A percentile compares a stretch with the other conserved stretches of the same genome.
These are phyloP conservation scores for Sporothrix protearum DNA, from an alignment of 2,329 filamentous ascomycete species.

Conservation along the genomic window DNA sequence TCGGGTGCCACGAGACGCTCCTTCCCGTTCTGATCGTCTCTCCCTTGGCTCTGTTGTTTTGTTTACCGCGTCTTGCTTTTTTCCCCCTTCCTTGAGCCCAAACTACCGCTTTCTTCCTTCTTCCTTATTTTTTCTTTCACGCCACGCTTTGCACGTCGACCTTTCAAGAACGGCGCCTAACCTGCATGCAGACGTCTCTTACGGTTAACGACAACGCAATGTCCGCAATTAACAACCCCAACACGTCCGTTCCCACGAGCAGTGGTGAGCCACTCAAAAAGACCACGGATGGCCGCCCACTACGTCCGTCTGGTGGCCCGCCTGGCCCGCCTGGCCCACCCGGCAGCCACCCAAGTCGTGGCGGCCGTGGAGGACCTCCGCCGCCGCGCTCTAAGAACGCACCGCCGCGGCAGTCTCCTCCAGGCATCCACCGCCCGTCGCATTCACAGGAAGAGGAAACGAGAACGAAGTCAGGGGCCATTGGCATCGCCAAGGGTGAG, in stretches of 20 bases:
- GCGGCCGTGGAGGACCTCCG: slow-evolving; percentile 40
- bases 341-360: slow-evolving; percentile 33
- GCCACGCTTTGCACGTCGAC: slow-evolving; percentile 17
- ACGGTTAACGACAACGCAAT: slow-evolving; percentile 58
- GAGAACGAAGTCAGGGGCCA: slow-evolving; percentile 42
- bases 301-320: slow-evolving; percentile 34
- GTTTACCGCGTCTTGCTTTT: slow-evolving; percentile 34
- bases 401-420: slow-evolving; percentile 44
- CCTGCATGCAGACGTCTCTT: slow-evolving; percentile 57
- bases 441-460: slow-evolving; percentile 65
- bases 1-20: neutral
- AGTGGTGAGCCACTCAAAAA: slow-evolving; percentile 27
- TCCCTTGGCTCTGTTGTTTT: slow-evolving; percentile 5
- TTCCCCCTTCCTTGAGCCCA: slow-evolving; percentile 24
- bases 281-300: slow-evolving; percentile 14
- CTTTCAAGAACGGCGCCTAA: slow-evolving; percentile 11
- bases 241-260: slow-evolving; percentile 2
- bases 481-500: neutral
- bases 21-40: slow-evolving; percentile 8
- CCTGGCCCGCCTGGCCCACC: slow-evolving; percentile 3
- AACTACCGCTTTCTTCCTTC: neutral
- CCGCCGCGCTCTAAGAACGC: slow-evolving; percentile 47
- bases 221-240: slow-evolving; percentile 13
- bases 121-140: neutral
- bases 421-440: slow-evolving; percentile 54